Conservation (phyloP, 2,329 filamentous ascomycete species). For the Leptographium lundbergii region DNA sequence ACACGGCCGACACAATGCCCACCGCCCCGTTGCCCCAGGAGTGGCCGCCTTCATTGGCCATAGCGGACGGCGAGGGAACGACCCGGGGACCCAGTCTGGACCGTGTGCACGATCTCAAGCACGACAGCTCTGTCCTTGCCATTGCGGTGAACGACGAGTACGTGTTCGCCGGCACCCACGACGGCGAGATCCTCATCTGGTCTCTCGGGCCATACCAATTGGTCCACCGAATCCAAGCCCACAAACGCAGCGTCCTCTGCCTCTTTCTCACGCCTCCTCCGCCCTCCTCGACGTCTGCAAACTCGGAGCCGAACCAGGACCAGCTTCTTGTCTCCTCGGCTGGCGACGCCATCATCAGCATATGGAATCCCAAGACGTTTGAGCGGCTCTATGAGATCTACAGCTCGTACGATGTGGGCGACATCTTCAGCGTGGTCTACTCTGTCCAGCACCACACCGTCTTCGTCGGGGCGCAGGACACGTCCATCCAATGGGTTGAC, state of each 20-base stretch:
- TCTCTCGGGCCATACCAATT: constrained; percentile 79
- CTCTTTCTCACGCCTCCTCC: constrained; percentile 48
- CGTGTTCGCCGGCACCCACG: constrained; percentile 86
- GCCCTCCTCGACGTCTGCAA: neutral
- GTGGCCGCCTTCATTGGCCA: constrained; percentile 11
- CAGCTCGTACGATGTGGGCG: constrained; percentile 85
- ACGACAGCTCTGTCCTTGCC: constrained; percentile 69
- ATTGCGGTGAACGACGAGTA: constrained; percentile 68
- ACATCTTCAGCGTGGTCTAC: constrained; percentile 91
- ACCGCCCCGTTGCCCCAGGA: constrained; percentile 9
- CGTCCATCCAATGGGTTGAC: constrained; percentile 85
- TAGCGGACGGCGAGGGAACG: constrained; percentile 8
- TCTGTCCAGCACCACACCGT: constrained; percentile 67
- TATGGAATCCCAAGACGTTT: constrained; percentile 74
- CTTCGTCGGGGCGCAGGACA: constrained; percentile 89
- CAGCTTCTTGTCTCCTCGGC: constrained; percentile 77
- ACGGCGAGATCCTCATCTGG: constrained; percentile 88
- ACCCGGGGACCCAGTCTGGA: constrained; percentile 32
- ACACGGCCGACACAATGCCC: constrained; percentile 8
- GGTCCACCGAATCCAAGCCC: constrained; percentile 67
- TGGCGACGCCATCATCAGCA: constrained; percentile 86
- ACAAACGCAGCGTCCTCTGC: constrained; percentile 81
- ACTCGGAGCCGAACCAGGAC: neutral
- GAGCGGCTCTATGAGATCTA: constrained; percentile 78
- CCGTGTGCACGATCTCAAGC: constrained; percentile 61